phyloP scores from a whole-genome alignment of 208 protist species.

The Lotmaria passim region DNA sequence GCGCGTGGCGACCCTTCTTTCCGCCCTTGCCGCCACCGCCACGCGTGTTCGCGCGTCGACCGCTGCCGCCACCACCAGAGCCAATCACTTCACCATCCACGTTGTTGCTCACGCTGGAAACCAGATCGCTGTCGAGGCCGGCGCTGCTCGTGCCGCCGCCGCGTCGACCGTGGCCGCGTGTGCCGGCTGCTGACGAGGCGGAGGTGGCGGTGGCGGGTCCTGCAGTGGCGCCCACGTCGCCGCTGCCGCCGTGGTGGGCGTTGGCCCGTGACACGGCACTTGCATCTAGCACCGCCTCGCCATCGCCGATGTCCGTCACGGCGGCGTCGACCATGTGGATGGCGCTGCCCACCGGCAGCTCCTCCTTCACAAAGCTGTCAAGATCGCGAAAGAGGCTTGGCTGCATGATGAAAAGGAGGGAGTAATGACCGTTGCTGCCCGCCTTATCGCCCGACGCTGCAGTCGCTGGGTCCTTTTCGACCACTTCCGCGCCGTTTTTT shows the following conservation, averaged over 20 bases:
- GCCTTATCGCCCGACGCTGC: constrained; percentile 6
- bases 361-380: constrained; percentile 74
- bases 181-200: neutral
- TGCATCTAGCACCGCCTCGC: constrained; percentile 30
- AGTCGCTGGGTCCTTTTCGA: constrained; percentile 31
- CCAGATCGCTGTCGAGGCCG: constrained; percentile 7
- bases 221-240: neutral
- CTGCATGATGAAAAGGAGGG: constrained; percentile 67
- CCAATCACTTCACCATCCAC: constrained; percentile 11
- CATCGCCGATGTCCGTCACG: constrained; percentile 56
- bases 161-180: neutral
- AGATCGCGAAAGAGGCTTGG: constrained; percentile 78
- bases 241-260: constrained; percentile 5
- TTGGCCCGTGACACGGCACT: constrained; percentile 29
- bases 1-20: constrained; percentile 1
- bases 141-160: constrained; percentile 1
- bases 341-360: constrained; percentile 61
- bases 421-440: constrained; percentile 13
- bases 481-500: constrained; percentile 52
- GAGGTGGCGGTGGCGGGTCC: neutral
- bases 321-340: constrained; percentile 81
- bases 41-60: neutral
- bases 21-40: neutral
- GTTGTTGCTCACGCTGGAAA: constrained; percentile 14
- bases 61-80: neutral